Conservation (phyloP, 2,329 filamentous ascomycete species). For the Blastomyces parvus region DNA sequence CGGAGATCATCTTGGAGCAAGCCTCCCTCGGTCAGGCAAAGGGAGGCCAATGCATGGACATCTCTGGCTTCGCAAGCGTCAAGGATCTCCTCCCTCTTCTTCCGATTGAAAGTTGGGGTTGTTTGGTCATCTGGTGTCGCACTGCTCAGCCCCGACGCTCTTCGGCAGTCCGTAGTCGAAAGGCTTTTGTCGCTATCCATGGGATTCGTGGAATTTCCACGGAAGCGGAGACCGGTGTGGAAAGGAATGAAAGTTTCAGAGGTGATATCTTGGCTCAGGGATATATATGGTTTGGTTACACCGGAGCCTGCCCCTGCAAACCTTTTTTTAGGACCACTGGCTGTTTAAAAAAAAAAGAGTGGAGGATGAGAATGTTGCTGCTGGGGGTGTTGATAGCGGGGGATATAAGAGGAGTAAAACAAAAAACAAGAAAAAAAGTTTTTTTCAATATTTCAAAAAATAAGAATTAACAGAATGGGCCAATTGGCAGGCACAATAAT, state of each 20-base stretch:
- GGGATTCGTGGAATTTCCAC: not conserved
- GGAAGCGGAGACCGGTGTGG: not conserved
- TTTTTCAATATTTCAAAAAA: constrained; percentile 1
- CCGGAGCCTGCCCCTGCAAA: not conserved
- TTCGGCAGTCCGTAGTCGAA: not conserved
- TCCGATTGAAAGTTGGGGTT: not conserved
- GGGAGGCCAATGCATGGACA: constrained; percentile 45
- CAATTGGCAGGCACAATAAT: not conserved
- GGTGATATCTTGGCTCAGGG: not conserved
- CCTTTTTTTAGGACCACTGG: no score
- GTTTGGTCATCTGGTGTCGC: not conserved
- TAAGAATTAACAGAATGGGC: not conserved
- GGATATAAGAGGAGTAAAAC: not conserved
- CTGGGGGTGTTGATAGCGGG: not conserved
- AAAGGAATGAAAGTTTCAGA: not conserved
- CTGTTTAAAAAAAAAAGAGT: not conserved
- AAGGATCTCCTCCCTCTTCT: constrained; percentile 43
- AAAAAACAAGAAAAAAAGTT: no score
- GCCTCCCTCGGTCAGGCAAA: constrained; percentile 57
- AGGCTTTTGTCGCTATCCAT: not conserved
- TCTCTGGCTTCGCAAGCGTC: constrained; percentile 53
- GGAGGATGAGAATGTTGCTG: not conserved
- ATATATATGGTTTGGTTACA: not conserved
- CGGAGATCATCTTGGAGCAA: constrained; percentile 60
- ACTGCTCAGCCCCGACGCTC: not conserved